phyloP scores from a whole-genome alignment of 208 protist species.

The Naegleria fowleri region DNA sequence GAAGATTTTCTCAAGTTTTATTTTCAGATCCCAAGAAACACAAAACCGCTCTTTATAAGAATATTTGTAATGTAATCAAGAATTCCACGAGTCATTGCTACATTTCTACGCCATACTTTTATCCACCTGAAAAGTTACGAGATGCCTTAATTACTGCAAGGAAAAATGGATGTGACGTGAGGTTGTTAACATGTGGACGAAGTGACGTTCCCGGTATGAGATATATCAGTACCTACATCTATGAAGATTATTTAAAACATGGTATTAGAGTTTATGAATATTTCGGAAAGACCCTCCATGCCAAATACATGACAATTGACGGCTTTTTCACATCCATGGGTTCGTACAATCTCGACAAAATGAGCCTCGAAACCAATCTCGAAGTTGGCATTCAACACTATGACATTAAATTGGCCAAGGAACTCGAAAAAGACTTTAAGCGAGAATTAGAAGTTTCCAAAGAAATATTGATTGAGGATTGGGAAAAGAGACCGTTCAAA shows the following conservation, averaged over 20 bases:
- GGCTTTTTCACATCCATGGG: constrained; percentile 76
- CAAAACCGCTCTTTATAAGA: constrained; percentile 75
- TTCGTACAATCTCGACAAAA: constrained; percentile 77
- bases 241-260: constrained; percentile 58
- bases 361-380: not conserved
- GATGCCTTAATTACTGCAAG: constrained; percentile 64
- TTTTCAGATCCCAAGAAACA: constrained; percentile 69
- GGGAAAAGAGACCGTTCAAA: not conserved
- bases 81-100: constrained; percentile 68
- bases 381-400: not conserved
- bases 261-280: constrained; percentile 80
- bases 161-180: constrained; percentile 73
- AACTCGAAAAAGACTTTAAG: not conserved
- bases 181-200: constrained; percentile 71
- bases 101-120: constrained; percentile 82
- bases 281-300: constrained; percentile 74
- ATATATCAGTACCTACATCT: constrained; percentile 74
- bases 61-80: constrained; percentile 69
- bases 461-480: not conserved
- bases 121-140: constrained; percentile 69
- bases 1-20: constrained; percentile 59
- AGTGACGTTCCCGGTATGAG: constrained; percentile 84
- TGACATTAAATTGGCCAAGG: not conserved
- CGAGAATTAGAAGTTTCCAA: not conserved
- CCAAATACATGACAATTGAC: constrained; percentile 80